Evolutionary conservation across 2,329 filamentous ascomycete species (phyloP), one percentile per base, ranked within the genome.

Genomic region (Simplicillium aogashimaense): DNA sequence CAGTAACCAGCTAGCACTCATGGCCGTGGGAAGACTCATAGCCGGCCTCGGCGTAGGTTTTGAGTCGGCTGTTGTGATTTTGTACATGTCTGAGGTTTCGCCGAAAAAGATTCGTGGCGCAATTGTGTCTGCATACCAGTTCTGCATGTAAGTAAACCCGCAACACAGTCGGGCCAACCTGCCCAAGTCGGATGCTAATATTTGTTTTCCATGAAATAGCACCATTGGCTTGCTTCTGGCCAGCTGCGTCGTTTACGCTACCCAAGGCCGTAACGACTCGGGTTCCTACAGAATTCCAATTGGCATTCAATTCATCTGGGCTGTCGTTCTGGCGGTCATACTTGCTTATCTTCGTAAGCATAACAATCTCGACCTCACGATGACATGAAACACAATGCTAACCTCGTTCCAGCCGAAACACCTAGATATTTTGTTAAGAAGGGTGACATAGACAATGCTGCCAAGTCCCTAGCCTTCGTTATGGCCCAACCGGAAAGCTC

Each of bases 121-220:
- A 40, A 69, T 86, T 44, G 81, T 88, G 9, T 76, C 80, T 2
- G 81, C 79, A 3, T 87, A 87, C 61, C 82, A 86, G 59, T 86
- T 86, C 66, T 83, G 76, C 58, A 81, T 87, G 29, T 31, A n/a
- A 31, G 29, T 31, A n/a, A n/a, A n/a, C 29, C n/a, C 29, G n/a
- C n/a, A 31, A 10, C 29, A 9, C 29, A 9, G 29, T 31, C n/a
- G 29, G 29, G 9, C 29, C n/a, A n/a, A 31, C 29, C n/a, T 9
- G 9, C 18, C 16, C 18, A 14, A 29, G 9, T 13, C 25, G 17
- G 4, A 29, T 2, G 9, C 11, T n/a, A n/a, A n/a, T n/a, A n/a
- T n/a, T n/a, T n/a, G n/a, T n/a, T n/a, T n/a, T n/a, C n/a, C n/a
- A n/a, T n/a, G n/a, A n/a, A n/a, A n/a, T n/a, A 18, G 12, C 60